A percentile compares a stretch with the other conserved stretches of the same genome.
Evolutionary conservation across 2,329 filamentous ascomycete genomes (phyloP).

Genomic region (Uncinocarpus reesii): DNA sequence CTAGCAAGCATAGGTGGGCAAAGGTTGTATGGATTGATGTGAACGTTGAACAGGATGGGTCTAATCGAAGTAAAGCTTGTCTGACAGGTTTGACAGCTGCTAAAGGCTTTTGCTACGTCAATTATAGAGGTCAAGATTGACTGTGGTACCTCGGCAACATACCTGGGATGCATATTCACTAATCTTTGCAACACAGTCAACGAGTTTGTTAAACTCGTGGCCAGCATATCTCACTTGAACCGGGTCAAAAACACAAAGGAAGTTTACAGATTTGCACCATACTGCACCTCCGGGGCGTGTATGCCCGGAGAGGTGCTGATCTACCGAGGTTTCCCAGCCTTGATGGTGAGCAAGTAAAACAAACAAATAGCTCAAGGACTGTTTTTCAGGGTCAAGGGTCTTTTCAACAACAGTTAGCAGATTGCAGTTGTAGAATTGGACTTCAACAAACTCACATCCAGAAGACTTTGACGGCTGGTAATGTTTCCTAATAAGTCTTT

Average conservation of each 20-base stretch:
- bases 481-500: slow-evolving; percentile 25
- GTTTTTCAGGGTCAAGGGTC: slow-evolving; percentile 44
- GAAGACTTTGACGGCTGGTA: slow-evolving; percentile 27
- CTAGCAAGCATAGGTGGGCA: slow-evolving; percentile 35
- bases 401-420: background rate
- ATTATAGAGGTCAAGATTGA: background rate
- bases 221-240: slow-evolving; percentile 38
- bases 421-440: background rate
- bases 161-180: slow-evolving; percentile 30
- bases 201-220: slow-evolving; percentile 24
- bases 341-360: slow-evolving; percentile 44
- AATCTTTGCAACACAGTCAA: slow-evolving; percentile 27
- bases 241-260: slow-evolving; percentile 45
- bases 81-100: slow-evolving; percentile 34
- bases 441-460: slow-evolving; percentile 24
- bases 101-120: slow-evolving; percentile 25
- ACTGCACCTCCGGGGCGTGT: slow-evolving; percentile 37
- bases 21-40: slow-evolving; percentile 37
- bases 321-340: slow-evolving; percentile 27
- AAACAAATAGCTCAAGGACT: slow-evolving; percentile 51
- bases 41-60: slow-evolving; percentile 34
- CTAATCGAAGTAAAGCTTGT: slow-evolving; percentile 37
- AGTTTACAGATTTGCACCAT: slow-evolving; percentile 42
- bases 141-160: slow-evolving; percentile 14
- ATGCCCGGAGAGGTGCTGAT: slow-evolving; percentile 29